Evolutionary conservation across 805 yeast species (phyloP), one percentile per base, ranked within the genome.

Genomic region (Metschnikowia hibisci): DNA sequence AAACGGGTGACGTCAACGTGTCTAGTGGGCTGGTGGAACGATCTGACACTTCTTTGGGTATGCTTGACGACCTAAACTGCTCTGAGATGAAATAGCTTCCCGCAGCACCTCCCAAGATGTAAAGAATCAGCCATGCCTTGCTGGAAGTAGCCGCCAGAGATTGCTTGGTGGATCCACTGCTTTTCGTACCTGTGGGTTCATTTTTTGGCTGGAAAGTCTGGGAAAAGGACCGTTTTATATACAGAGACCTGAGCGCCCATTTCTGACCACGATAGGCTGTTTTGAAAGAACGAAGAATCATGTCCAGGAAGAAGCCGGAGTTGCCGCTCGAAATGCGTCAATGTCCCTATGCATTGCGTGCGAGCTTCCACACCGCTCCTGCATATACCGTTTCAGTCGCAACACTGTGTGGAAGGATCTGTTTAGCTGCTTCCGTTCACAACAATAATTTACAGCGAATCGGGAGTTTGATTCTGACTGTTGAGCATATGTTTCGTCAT

Each of bases 11-110:
- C 29, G 10, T 6, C 30, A 47, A 39, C 7, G 50, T 26, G n/a
- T 18, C 41, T 20, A 53, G 43, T 11, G 56, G 53, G 15, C 45
- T 39, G 13, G 52, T 47, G 23, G 49, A 46, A 28, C 41, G 23
- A 38, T 46, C 82, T 14, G 63, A 58, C 67, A 77, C 77, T 2
- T 51, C 54, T 0, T 9, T 18, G 3, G 32, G 13, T 23, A 23
- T 15, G 3, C 14, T 4, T 11, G 32, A 29, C 16, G 12, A 22
- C 14, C 34, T 34, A n/a, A 46, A 16, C 7, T 11, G 14, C n/a
- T 20, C 34, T 23, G 27, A 36, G 4, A 39, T 26, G 5, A 30
- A 11, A 23, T 32, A 38, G 10, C 50, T 46, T 25, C 49, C 51
- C 9, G 31, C 32, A 7, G 45, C 46, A 3, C 51, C 51, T 3